These are phyloP conservation scores for Dacryopinax primogenitus DNA, from an alignment of 768 basidiomycete species.

Conservation along the genomic window DNA sequence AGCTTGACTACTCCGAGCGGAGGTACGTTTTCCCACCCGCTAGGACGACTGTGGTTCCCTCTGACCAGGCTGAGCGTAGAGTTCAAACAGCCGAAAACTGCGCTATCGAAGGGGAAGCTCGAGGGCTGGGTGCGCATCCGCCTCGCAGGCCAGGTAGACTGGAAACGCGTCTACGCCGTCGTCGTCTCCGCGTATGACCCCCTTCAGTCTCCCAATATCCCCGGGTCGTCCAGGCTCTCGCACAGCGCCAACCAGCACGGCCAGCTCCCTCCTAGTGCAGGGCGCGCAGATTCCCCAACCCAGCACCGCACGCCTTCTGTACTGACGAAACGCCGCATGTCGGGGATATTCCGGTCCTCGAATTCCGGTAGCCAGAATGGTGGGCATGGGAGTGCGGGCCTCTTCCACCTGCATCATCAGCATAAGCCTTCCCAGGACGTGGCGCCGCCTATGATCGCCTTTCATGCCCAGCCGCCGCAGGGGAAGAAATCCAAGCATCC, in stretches of 20 bases:
- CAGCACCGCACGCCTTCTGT: constrained; percentile 18
- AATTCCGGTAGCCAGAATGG: constrained; percentile 2
- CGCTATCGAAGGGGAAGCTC: constrained; percentile 57
- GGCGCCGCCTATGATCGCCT: constrained; percentile 35
- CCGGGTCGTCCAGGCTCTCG: neutral
- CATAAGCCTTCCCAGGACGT: constrained; percentile 6
- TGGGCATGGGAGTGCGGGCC: neutral
- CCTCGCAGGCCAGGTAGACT: constrained; percentile 92
- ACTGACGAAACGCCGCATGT: constrained; percentile 18
- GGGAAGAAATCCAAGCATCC: constrained; percentile 63
- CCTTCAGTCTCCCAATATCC: neutral
- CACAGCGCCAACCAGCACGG: neutral
- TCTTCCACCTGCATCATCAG: neutral
- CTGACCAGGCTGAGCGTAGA: constrained; percentile 24
- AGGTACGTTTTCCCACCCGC: neutral
- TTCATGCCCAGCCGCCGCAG: constrained; percentile 47
- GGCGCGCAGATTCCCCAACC: neutral
- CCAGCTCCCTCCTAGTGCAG: neutral
- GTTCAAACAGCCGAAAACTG: constrained; percentile 39
- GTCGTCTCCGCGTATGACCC: constrained; percentile 37
- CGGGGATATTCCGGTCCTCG: constrained; percentile 8
- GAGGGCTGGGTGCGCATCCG: constrained; percentile 88
- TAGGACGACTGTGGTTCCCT: neutral
- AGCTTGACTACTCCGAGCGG: constrained; percentile 35
- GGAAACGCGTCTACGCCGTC: constrained; percentile 84